Evolutionary conservation across 2,329 filamentous ascomycete species (phyloP), one percentile per base, ranked within the genome.

Genomic region (Phialophora macrospora): DNA sequence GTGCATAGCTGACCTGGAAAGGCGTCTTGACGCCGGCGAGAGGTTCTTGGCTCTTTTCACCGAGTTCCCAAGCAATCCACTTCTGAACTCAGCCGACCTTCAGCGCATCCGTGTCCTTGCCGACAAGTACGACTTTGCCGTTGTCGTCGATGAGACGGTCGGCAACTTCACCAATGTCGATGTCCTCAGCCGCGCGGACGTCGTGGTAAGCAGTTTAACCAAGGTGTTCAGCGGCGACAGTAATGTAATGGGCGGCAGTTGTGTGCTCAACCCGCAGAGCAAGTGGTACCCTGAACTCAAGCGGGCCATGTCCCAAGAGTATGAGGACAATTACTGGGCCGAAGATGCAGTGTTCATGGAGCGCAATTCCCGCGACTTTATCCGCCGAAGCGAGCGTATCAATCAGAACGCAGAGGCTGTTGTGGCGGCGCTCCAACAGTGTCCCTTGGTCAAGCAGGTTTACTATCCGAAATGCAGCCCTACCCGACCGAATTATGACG

Each of bases 151-250:
- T 77, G 95, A 99, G 78, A 98, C 95, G 0, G 92, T 99, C 66
- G 94, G 94, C 72, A 99, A 95, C 63, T 97, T 97, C 76, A 88
- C 96, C 75, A 99, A 99, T 76, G 89, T 97, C 73, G 92, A 98
- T 75, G 92, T 99, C 3, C 84, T 99, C 4, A 92, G 90, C 2
- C 90, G 89, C 74, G 91, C 92, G 66, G 95, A 99, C 77, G 84
- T 98, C 17, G 91, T 98, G 4, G 94, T 97, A 63, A 97, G 92
- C 81, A 96, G 92, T 75, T 82, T 99, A 65, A 98, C 95, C 56
- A 99, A 99, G 78, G 90, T 98, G 61, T 99, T 99, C 80, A 96
- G 92, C 63, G 95, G 95, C 58, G 95, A 97, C 78, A 95, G 92
- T 77, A 98, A 99, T 77, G 95, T 99, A 71, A 98, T 98, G 94